phyloP scores from a whole-genome alignment of 2,329 filamentous ascomycete species.

The Sporothrix protearum region DNA sequence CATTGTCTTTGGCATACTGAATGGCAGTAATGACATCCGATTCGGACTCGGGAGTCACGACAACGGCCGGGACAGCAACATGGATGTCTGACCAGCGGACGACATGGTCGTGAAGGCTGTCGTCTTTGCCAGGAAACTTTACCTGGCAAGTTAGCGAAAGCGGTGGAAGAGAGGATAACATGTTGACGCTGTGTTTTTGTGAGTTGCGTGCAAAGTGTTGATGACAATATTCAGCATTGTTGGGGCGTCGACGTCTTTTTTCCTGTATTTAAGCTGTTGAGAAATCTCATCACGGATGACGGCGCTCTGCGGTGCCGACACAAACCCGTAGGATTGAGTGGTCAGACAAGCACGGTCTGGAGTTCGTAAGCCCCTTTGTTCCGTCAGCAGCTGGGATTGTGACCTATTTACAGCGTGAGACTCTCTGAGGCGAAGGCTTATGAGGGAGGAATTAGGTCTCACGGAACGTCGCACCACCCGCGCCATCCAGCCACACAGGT shows the following conservation, averaged over 20 bases:
- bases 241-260: no score
- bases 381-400: no score
- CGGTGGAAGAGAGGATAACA: neutral
- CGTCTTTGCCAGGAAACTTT: neutral
- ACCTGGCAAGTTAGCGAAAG: neutral
- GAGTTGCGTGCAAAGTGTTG: neutral
- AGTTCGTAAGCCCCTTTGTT: neutral
- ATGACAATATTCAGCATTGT: no score
- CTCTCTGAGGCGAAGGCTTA: no score
- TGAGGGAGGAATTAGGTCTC: neutral
- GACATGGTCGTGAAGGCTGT: neutral
- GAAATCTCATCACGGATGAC: neutral
- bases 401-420: no score
- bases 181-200: neutral
- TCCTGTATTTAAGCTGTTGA: no score
- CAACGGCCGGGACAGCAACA: constrained; percentile 31
- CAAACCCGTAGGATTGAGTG: neutral
- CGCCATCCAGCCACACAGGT: neutral
- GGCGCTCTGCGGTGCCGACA: neutral
- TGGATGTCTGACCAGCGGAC: constrained; percentile 36
- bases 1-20: constrained; percentile 32
- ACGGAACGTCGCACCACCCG: neutral
- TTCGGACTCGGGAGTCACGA: constrained; percentile 33
- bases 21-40: constrained; percentile 34
- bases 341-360: neutral